Conservation (phyloP, 257 asterid genomes). For the Coffea canephora region DNA sequence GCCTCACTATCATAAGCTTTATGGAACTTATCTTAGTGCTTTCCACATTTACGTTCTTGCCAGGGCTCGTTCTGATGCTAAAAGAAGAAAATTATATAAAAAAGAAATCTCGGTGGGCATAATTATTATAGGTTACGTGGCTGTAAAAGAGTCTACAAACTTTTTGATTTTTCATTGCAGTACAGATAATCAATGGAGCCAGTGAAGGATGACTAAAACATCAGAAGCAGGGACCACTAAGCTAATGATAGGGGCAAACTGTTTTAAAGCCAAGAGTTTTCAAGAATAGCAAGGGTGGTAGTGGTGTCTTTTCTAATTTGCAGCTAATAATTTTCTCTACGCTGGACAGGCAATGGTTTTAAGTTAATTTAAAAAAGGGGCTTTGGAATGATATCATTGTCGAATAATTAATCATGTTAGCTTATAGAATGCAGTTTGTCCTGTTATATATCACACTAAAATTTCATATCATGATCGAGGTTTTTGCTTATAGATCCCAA, state of each 20-base stretch:
- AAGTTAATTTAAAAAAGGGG: background rate
- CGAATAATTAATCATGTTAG: too few species aligned
- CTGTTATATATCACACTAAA: background rate
- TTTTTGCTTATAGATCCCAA: background rate
- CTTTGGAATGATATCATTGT: too few species aligned
- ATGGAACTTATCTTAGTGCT: background rate
- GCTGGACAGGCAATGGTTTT: background rate
- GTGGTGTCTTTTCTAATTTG: background rate
- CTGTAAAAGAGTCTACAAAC: background rate
- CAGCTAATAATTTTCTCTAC: background rate
- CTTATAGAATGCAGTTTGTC: background rate
- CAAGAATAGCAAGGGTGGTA: too few species aligned
- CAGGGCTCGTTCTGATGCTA: conserved; percentile 1
- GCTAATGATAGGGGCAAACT: background rate
- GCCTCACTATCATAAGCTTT: conserved; percentile 6
- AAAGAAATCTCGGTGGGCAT: background rate
- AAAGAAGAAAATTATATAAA: background rate
- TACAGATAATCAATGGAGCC: background rate
- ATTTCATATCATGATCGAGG: background rate
- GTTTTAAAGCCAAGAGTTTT: too few species aligned
- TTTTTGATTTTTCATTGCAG: background rate
- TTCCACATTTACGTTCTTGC: background rate
- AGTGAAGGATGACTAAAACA: background rate
- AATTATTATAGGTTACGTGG: background rate
- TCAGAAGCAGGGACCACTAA: background rate